Conservation (phyloP, 108 stramenopile species). For the Skeletonema costatum region DNA sequence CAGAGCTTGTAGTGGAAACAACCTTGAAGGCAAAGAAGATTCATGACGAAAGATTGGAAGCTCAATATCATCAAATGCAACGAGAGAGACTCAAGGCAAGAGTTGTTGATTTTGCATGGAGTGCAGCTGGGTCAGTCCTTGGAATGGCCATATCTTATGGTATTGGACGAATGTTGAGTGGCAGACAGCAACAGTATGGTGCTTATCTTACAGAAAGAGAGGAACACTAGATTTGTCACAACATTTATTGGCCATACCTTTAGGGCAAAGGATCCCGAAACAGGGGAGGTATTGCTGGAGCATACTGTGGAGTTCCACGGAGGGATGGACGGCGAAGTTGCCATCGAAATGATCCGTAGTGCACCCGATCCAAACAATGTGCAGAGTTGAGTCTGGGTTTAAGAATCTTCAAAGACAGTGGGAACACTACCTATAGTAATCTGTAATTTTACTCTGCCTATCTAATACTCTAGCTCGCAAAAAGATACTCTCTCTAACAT, state of each 20-base stretch:
- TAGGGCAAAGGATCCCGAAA: slow-evolving; percentile 41
- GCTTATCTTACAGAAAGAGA: slow-evolving; percentile 50
- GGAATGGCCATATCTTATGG: slow-evolving; percentile 59
- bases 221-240: slow-evolving; percentile 57
- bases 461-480: too few species aligned
- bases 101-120: slow-evolving; percentile 40
- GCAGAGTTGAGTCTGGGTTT: slow-evolving; percentile 63
- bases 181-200: slow-evolving; percentile 10
- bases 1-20: slow-evolving; percentile 31
- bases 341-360: slow-evolving; percentile 54
- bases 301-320: slow-evolving; percentile 54
- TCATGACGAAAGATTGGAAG: slow-evolving; percentile 43
- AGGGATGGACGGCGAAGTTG: slow-evolving; percentile 54
- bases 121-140: slow-evolving; percentile 40
- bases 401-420: too few species aligned
- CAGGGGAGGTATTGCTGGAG: slow-evolving; percentile 35
- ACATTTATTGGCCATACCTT: slow-evolving; percentile 67
- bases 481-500: too few species aligned
- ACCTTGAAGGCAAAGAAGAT: slow-evolving; percentile 31
- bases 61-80: slow-evolving; percentile 46
- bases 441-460: too few species aligned
- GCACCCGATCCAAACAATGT: slow-evolving; percentile 36
- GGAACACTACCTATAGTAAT: too few species aligned
- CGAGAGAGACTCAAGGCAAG: slow-evolving; percentile 54
- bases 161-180: slow-evolving; percentile 30